Conservation (phyloP, 176 grass and related monocot species). For the Lolium multiflorum region DNA sequence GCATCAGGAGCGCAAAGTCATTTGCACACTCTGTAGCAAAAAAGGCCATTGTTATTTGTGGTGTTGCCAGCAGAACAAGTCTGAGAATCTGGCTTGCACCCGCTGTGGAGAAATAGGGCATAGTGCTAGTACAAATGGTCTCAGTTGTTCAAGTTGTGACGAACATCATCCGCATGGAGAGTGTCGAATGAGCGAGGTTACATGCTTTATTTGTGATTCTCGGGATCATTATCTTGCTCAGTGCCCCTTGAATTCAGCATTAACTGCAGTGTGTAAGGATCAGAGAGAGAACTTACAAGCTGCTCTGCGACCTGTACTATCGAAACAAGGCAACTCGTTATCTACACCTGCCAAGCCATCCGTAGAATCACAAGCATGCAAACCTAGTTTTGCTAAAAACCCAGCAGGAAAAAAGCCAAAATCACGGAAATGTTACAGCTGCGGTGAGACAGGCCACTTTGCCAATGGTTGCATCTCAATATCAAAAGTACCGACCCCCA, state of each 20-base stretch:
- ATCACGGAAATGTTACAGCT: background rate
- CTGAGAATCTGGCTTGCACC: background rate
- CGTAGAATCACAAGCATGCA: background rate
- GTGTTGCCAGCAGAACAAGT: constrained; percentile 32
- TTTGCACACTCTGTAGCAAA: constrained; percentile 14
- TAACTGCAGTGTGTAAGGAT: background rate
- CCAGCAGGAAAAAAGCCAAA: background rate
- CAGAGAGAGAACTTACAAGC: constrained; percentile 19
- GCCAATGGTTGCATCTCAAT: background rate
- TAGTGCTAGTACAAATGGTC: constrained; percentile 13
- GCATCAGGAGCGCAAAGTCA: background rate
- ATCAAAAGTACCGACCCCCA: background rate
- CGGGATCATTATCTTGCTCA: constrained; percentile 24
- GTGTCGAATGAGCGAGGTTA: background rate
- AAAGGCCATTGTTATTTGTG: background rate
- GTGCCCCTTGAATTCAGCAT: constrained; percentile 7
- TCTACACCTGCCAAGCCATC: background rate
- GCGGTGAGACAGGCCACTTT: background rate
- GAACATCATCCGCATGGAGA: background rate
- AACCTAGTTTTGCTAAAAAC: background rate
- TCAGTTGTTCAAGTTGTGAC: constrained; percentile 18
- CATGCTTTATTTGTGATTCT: background rate
- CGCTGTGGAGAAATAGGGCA: constrained; percentile 36
- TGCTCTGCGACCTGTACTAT: constrained; percentile 1
- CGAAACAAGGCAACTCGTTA: constrained; percentile 7